phyloP scores from a whole-genome alignment of 768 basidiomycete genomes.

The Lyophyllum shimeji region DNA sequence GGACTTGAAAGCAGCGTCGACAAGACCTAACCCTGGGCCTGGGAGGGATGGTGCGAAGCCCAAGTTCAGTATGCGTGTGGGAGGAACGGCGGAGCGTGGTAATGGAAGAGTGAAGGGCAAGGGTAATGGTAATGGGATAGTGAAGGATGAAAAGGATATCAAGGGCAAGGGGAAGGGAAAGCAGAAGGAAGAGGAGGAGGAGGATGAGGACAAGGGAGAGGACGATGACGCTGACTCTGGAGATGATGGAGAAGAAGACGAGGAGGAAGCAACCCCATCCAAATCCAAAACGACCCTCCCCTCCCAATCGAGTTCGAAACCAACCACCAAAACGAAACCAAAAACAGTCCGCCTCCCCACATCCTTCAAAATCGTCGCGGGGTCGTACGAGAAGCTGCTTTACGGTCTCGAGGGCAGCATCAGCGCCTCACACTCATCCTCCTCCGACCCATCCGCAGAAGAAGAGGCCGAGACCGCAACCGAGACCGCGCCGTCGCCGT shows the following conservation, averaged over 20 bases:
- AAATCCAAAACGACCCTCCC: constrained; percentile 17
- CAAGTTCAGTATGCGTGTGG: constrained; percentile 7
- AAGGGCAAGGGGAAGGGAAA: constrained; percentile 2
- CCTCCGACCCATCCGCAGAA: background rate
- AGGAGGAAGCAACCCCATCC: background rate
- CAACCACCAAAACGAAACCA: constrained; percentile 13
- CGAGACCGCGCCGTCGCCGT: background rate
- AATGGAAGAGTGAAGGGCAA: background rate
- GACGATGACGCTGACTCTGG: constrained; percentile 1
- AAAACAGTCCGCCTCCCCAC: constrained; percentile 36
- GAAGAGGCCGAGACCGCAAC: background rate
- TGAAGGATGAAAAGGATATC: background rate
- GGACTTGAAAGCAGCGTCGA: too few species aligned
- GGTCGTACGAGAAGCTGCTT: constrained; percentile 95
- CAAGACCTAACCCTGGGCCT: too few species aligned
- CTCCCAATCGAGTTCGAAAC: constrained; percentile 16
- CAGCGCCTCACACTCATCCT: constrained; percentile 7
- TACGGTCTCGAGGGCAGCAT: constrained; percentile 82
- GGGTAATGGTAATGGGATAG: background rate
- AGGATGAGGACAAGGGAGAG: background rate
- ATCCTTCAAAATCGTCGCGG: constrained; percentile 85
- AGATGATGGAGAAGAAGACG: background rate
- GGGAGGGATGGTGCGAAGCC: background rate
- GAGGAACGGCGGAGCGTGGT: constrained; percentile 1
- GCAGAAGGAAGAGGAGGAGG: constrained; percentile 2